Base-by-base conservation (phyloP, 305 asterid species). In the Solanum hybrid region DNA sequence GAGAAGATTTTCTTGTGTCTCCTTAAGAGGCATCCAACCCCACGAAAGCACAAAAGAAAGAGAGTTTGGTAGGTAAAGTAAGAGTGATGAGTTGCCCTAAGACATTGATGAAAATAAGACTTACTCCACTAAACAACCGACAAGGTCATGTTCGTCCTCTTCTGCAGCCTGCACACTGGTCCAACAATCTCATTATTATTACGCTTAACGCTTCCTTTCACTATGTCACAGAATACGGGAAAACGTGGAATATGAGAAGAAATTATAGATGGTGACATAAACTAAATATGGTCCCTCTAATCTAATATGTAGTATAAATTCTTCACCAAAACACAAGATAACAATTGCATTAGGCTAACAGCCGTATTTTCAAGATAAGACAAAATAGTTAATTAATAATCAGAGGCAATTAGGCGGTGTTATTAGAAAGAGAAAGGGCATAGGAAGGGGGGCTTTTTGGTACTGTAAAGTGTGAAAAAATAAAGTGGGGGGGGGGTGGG, bases 71-170 rank as follows among this genome's bases (percentile, higher is more conserved):
- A 82, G 87, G 40, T 84, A 51, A 84, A 29, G 75, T 51, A 6
- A 71, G 40, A 87, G n/a, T 79, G 37, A 88, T 80, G 66, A 31
- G 8, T 60, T 85, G 91, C 37, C 86, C 56, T 51, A 80, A 85
- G 92, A 76, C 71, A 51, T 45, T 66, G 89, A 86, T 89, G 89
- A 87, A 88, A 22, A 45, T 29, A 85, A 84, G 91, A 86, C 90
- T 91, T 85, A 90, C 90, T 89, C 91, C 86, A 88, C 88, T 86
- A 91, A 94, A 90, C 95, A 93, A 92, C 98, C 96, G 98, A 94
- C 98, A 96, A 90, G 45, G 69, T 91, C 92, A 90, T 93, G 93
- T 92, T 93, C 94, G 88, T 92, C 93, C 91, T 94, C 94, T 91
- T 88, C 91, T 88, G 87, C 82, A 85, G 71, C 90, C 88, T 92